These are phyloP conservation scores for Exophiala alcalophila DNA, from an alignment of 2,329 filamentous ascomycete genomes.

Conservation along the genomic window DNA sequence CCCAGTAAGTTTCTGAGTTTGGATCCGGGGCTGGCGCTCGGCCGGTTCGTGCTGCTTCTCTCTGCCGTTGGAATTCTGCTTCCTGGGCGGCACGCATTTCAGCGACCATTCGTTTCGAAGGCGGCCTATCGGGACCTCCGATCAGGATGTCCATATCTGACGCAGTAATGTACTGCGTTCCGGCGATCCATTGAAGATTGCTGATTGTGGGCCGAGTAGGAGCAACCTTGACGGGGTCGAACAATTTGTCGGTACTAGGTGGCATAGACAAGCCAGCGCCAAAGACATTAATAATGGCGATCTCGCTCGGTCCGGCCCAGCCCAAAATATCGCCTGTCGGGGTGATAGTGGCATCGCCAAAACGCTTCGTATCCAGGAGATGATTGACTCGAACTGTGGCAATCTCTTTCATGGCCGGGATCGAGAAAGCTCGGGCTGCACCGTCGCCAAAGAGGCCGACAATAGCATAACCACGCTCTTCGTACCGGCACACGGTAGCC, in stretches of 20 bases:
- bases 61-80: slow-evolving; percentile 41
- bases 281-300: slow-evolving; percentile 81
- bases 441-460: slow-evolving; percentile 84
- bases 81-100: slow-evolving; percentile 73
- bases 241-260: slow-evolving; percentile 66
- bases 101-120: slow-evolving; percentile 81
- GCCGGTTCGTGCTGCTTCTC: slow-evolving; percentile 39
- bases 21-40: slow-evolving; percentile 35
- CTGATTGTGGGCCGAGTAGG: slow-evolving; percentile 89
- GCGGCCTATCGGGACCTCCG: slow-evolving; percentile 80
- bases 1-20: slow-evolving; percentile 62
- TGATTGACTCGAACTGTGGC: slow-evolving; percentile 61
- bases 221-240: slow-evolving; percentile 70
- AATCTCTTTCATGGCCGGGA: slow-evolving; percentile 87
- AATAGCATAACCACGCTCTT: slow-evolving; percentile 72
- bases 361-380: slow-evolving; percentile 71
- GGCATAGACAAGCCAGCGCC: slow-evolving; percentile 66
- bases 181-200: slow-evolving; percentile 93
- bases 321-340: slow-evolving; percentile 77
- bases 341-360: slow-evolving; percentile 67
- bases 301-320: slow-evolving; percentile 84
- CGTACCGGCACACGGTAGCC: slow-evolving; percentile 71
- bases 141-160: slow-evolving; percentile 87
- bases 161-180: slow-evolving; percentile 85
- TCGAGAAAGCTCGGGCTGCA: slow-evolving; percentile 72